Evolutionary conservation across 2,329 filamentous ascomycete species (phyloP).

Genomic region (Cucurbitaria berberidis): DNA sequence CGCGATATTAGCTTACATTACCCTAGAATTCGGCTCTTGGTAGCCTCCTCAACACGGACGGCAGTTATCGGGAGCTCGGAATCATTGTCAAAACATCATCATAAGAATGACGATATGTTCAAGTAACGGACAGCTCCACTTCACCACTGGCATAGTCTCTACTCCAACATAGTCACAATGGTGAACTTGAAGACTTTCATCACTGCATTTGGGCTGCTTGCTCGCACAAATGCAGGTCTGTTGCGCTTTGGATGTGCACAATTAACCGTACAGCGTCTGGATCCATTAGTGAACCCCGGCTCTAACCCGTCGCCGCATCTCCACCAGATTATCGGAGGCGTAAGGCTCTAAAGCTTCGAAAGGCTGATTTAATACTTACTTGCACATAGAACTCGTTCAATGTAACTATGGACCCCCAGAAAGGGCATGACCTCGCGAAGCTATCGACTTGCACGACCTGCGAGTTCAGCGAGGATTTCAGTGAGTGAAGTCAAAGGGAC

Average conservation of each 20-base stretch:
- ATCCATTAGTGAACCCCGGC: conserved; percentile 47
- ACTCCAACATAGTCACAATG: not conserved
- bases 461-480: conserved; percentile 51
- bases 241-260: conserved; percentile 36
- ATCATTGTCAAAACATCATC: not conserved
- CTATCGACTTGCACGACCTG: conserved; percentile 52
- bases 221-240: conserved; percentile 25
- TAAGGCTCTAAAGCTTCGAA: conserved; percentile 9
- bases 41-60: not conserved
- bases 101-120: not conserved
- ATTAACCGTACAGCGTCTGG: conserved; percentile 35
- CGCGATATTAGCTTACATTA: conserved; percentile 19
- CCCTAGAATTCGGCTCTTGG: conserved; percentile 12
- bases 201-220: conserved; percentile 27
- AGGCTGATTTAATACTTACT: not conserved
- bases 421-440: conserved; percentile 34
- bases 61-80: conserved; percentile 3
- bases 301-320: conserved; percentile 45
- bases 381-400: conserved; percentile 53
- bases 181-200: conserved; percentile 29
- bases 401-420: conserved; percentile 48
- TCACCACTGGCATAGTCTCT: not conserved
- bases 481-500: not conserved
- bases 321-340: conserved; percentile 53
- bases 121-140: not conserved